These are phyloP conservation scores for Trichoderma aggressivum DNA, from an alignment of 2,329 filamentous ascomycete species.

Conservation along the genomic window DNA sequence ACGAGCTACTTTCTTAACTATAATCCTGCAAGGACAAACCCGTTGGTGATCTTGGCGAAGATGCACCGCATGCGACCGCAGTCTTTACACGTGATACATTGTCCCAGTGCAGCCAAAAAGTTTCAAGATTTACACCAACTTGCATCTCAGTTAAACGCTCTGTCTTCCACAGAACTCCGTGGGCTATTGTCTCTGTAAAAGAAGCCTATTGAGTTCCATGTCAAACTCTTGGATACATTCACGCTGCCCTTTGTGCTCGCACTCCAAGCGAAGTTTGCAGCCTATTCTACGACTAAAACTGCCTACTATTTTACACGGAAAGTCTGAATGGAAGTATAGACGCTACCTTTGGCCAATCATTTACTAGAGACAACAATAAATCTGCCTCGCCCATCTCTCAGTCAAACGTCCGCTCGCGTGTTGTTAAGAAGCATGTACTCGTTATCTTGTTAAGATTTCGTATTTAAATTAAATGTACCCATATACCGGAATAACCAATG, in stretches of 20 bases:
- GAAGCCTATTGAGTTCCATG: background rate
- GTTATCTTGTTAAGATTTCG: too few relatives aligned
- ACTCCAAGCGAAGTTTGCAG: background rate
- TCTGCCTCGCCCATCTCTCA: too few relatives aligned
- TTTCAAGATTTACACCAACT: background rate
- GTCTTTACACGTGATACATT: background rate
- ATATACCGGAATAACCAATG: too few relatives aligned
- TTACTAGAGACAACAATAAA: background rate
- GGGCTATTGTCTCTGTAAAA: background rate
- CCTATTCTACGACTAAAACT: background rate
- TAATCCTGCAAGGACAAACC: background rate
- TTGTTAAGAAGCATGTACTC: too few relatives aligned
- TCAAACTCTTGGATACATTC: background rate
- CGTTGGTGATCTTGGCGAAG: background rate
- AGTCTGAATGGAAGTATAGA: background rate
- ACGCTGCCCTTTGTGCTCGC: background rate
- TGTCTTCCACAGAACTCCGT: background rate
- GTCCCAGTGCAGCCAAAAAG: background rate
- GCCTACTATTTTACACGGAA: background rate
- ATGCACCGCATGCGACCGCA: background rate
- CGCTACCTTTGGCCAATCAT: background rate
- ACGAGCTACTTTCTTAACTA: background rate
- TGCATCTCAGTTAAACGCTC: background rate
- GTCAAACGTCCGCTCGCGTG: too few relatives aligned
- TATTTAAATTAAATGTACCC: too few relatives aligned